Conservation (phyloP, 768 basidiomycete species). For the Wakefieldia striispora region DNA sequence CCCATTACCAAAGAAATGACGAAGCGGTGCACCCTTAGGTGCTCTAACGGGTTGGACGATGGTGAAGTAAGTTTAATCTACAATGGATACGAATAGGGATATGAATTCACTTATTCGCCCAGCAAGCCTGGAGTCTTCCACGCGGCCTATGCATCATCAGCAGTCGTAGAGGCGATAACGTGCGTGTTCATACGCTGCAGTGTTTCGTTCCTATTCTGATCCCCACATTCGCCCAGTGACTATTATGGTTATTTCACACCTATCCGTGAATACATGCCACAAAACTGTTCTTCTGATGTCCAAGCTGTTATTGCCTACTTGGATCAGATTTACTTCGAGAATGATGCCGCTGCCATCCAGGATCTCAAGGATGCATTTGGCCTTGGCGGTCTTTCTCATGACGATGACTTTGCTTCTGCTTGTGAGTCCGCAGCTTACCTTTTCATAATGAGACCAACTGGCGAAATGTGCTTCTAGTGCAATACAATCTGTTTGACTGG, state of each 20-base stretch:
- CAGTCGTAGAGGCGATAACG: constrained; percentile 45
- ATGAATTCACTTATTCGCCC: constrained; percentile 9
- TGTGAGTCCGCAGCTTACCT: constrained; percentile 29
- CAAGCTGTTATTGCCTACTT: constrained; percentile 60
- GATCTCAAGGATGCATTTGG: constrained; percentile 58
- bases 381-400: constrained; percentile 51
- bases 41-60: constrained; percentile 61
- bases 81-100: neutral
- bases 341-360: constrained; percentile 47
- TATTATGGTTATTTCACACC: constrained; percentile 62
- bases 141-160: constrained; percentile 46
- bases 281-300: constrained; percentile 73
- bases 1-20: neutral
- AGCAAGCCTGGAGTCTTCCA: constrained; percentile 40
- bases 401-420: constrained; percentile 66
- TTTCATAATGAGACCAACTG: neutral
- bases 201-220: neutral
- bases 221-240: constrained; percentile 13
- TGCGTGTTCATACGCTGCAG: constrained; percentile 15
- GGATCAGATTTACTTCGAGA: constrained; percentile 51
- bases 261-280: constrained; percentile 62
- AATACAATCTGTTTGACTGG: constrained; percentile 66
- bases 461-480: constrained; percentile 35
- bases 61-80: constrained; percentile 50
- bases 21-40: constrained; percentile 15